Evolutionary conservation across 768 basidiomycete genomes (phyloP).

Genomic region (Phallus indusiatus): DNA sequence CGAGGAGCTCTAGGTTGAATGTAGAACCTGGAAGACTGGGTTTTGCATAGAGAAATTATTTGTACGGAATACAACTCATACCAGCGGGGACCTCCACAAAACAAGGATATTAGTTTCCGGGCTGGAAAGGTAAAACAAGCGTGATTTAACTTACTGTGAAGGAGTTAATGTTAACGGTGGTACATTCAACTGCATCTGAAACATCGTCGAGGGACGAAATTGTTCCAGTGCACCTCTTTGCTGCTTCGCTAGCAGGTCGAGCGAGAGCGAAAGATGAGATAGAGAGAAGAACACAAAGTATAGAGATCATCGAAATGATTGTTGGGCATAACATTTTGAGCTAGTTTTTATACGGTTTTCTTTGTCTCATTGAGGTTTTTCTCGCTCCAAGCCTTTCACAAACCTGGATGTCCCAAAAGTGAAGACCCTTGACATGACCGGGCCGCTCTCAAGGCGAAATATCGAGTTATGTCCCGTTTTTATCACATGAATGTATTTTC

Average conservation of each 20-base stretch:
- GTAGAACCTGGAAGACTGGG: slow-evolving; percentile 36
- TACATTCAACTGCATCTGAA: slow-evolving; percentile 41
- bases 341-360: neutral
- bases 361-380: neutral
- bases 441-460: neutral
- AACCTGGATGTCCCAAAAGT: neutral
- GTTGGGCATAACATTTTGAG: neutral
- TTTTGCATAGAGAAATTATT: slow-evolving; percentile 3
- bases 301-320: slow-evolving; percentile 2
- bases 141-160: slow-evolving; percentile 35
- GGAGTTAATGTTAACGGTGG: slow-evolving; percentile 43
- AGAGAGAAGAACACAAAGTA: slow-evolving; percentile 4
- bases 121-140: neutral
- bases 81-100: neutral
- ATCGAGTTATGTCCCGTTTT: neutral
- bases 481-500: neutral
- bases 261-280: slow-evolving; percentile 3
- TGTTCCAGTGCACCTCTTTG: slow-evolving; percentile 30
- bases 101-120: neutral
- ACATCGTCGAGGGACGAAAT: slow-evolving; percentile 47
- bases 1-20: slow-evolving; percentile 35
- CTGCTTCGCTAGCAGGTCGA: slow-evolving; percentile 1
- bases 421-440: neutral
- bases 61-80: neutral
- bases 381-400: neutral